phyloP scores from a whole-genome alignment of 805 yeast genomes.

The Kuraishia piskuri region DNA sequence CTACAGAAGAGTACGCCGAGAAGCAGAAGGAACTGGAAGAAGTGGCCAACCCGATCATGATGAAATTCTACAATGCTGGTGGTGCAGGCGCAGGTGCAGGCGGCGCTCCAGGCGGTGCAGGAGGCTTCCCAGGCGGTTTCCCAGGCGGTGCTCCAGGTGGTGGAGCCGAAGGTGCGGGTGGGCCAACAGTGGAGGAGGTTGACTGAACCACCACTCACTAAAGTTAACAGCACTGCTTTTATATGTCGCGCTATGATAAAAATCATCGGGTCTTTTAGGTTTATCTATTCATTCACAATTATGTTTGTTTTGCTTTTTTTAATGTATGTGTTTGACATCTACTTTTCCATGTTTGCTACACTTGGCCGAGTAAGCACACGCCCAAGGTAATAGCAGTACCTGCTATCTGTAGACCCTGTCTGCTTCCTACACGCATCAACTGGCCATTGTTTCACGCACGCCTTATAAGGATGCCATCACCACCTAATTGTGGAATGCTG shows the following conservation, averaged over 20 bases:
- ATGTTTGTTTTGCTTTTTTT: background rate
- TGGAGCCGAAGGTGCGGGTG: conserved; percentile 32
- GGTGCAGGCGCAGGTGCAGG: conserved; percentile 57
- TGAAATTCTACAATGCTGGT: conserved; percentile 84
- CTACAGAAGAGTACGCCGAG: conserved; percentile 78
- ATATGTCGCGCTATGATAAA: too few species aligned
- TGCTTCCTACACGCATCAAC: too few species aligned
- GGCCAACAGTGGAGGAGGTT: conserved; percentile 46
- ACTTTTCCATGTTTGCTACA: too few species aligned
- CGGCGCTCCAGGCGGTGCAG: conserved; percentile 34
- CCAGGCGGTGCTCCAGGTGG: conserved; percentile 49
- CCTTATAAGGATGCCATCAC: too few species aligned
- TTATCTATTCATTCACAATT: background rate
- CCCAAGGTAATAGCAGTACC: too few species aligned
- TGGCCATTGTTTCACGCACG: too few species aligned
- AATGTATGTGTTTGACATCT: background rate
- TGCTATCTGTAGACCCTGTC: too few species aligned
- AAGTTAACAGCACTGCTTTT: background rate
- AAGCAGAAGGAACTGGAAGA: conserved; percentile 88
- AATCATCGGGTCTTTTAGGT: background rate
- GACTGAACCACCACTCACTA: conserved; percentile 22
- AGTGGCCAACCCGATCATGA: conserved; percentile 86
- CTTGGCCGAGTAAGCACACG: too few species aligned
- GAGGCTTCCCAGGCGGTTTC: conserved; percentile 40
- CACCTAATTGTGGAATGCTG: too few species aligned